Percentiles rank a stretch among this genome's conserved stretches.
Conservation (phyloP, 345 rosid species). For the Eucalyptus pauciflora region DNA sequence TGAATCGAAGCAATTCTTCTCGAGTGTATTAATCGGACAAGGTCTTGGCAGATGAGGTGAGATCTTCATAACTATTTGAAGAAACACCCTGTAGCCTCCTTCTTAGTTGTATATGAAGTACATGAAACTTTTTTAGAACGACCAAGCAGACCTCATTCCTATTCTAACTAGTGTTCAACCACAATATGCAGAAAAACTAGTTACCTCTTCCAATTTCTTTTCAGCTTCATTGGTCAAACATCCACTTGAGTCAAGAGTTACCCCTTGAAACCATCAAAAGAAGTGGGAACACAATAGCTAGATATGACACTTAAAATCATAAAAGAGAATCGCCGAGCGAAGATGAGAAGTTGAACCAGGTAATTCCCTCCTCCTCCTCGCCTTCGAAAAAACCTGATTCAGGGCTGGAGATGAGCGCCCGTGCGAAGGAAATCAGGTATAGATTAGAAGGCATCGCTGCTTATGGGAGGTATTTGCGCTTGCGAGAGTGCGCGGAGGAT, state of each 20-base stretch:
- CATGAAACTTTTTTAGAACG: neutral
- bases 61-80: slow-evolving; percentile 45
- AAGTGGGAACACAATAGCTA: neutral
- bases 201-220: slow-evolving; percentile 88
- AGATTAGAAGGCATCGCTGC: neutral
- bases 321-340: neutral
- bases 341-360: neutral
- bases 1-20: slow-evolving; percentile 84
- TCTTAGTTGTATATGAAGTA: slow-evolving; percentile 38
- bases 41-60: slow-evolving; percentile 44
- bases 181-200: neutral
- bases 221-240: slow-evolving; percentile 82
- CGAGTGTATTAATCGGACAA: slow-evolving; percentile 71
- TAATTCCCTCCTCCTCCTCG: neutral
- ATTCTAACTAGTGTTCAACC: neutral
- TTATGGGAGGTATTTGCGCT: neutral
- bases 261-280: slow-evolving; percentile 27
- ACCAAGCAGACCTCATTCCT: neutral
- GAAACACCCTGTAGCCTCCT: slow-evolving; percentile 65
- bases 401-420: too few species aligned
- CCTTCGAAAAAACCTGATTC: fast-evolving
- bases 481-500: neutral
- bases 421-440: fast-evolving
- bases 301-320: neutral
- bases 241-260: slow-evolving; percentile 73